phyloP scores from a whole-genome alignment of 2,329 filamentous ascomycete species.

The Ophiostoma ulmi region DNA sequence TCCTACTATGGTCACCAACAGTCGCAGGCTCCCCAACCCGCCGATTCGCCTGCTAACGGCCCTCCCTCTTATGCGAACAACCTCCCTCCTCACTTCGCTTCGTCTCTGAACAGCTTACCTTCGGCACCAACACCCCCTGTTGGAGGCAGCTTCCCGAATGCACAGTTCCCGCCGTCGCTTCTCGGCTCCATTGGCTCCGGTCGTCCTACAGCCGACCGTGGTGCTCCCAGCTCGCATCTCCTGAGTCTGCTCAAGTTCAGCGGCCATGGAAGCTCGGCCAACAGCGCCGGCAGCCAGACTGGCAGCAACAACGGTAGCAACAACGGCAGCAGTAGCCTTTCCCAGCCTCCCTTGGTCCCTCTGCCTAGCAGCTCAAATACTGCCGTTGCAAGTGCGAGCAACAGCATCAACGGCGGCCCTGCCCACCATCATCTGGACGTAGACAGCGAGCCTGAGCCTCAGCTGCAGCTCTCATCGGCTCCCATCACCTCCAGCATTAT shows the following conservation, averaged over 20 bases:
- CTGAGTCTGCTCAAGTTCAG: slow-evolving; percentile 60
- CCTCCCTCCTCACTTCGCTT: slow-evolving; percentile 16
- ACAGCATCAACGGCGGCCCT: slow-evolving; percentile 4
- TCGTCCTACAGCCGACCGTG: slow-evolving; percentile 31
- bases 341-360: slow-evolving; percentile 14
- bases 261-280: slow-evolving; percentile 32
- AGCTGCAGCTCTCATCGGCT: slow-evolving; percentile 29
- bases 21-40: slow-evolving; percentile 22
- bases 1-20: slow-evolving; percentile 30
- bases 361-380: slow-evolving; percentile 15
- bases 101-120: slow-evolving; percentile 33
- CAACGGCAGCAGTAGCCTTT: slow-evolving; percentile 9
- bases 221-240: slow-evolving; percentile 36
- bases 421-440: slow-evolving; percentile 17
- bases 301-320: slow-evolving; percentile 15
- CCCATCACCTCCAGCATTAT: slow-evolving; percentile 38
- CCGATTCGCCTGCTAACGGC: slow-evolving; percentile 31
- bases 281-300: slow-evolving; percentile 23
- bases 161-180: slow-evolving; percentile 38
- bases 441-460: slow-evolving; percentile 27
- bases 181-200: slow-evolving; percentile 49
- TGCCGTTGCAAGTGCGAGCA: slow-evolving; percentile 19
- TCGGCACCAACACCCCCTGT: slow-evolving; percentile 45
- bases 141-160: slow-evolving; percentile 36
- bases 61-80: slow-evolving; percentile 23